phyloP scores from a whole-genome alignment of 2,329 filamentous ascomycete genomes.

The Fusarium metavorans region DNA sequence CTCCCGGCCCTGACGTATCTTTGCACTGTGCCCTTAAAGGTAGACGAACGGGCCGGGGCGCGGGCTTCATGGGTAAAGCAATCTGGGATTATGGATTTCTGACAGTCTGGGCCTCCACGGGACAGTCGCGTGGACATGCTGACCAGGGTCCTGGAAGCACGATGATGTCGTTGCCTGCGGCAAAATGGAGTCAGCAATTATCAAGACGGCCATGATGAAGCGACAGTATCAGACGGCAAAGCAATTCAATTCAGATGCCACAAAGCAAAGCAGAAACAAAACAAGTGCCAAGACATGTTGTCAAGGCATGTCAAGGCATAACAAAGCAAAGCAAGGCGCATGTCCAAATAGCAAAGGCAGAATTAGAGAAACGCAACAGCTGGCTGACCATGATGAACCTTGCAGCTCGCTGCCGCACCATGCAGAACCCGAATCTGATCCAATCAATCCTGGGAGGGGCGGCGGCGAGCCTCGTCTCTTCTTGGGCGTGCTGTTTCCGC shows the following conservation, averaged over 20 bases:
- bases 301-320: neutral
- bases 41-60: constrained; percentile 23
- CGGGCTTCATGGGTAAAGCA: constrained; percentile 34
- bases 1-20: constrained; percentile 11
- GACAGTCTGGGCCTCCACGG: constrained; percentile 35
- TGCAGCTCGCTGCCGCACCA: constrained; percentile 38
- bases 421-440: constrained; percentile 38
- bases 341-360: neutral
- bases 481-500: constrained; percentile 25
- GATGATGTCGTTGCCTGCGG: constrained; percentile 42
- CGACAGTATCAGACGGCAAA: constrained; percentile 5
- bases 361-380: neutral
- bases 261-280: constrained; percentile 6
- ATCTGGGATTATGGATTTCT: constrained; percentile 32
- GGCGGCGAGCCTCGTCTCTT: constrained; percentile 9
- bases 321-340: constrained; percentile 6
- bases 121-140: constrained; percentile 42
- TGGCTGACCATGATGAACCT: constrained; percentile 28
- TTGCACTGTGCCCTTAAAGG: constrained; percentile 11
- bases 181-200: constrained; percentile 32
- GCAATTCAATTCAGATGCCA: constrained; percentile 3
- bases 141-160: constrained; percentile 36
- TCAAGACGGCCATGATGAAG: constrained; percentile 12
- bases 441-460: constrained; percentile 30
- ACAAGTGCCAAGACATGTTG: constrained; percentile 1